Conservation (phyloP, 2,329 filamentous ascomycete genomes). For the Pseudogymnoascus sp. region DNA sequence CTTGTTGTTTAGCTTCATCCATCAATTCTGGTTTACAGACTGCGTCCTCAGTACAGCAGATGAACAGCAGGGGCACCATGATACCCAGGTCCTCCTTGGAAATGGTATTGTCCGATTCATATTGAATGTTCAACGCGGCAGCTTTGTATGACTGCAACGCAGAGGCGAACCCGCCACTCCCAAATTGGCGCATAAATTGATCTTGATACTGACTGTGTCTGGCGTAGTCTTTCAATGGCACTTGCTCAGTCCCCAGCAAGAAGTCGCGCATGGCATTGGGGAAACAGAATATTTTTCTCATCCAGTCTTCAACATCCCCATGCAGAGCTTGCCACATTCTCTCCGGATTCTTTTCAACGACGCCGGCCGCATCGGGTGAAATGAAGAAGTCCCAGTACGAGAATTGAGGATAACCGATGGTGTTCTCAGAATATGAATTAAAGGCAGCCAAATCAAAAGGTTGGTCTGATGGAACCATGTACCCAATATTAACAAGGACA, state of each 20-base stretch:
- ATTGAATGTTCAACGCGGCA: slow-evolving; percentile 22
- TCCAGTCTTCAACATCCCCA: slow-evolving; percentile 26
- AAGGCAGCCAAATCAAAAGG: slow-evolving; percentile 32
- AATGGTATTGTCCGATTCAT: slow-evolving; percentile 24
- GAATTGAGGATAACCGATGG: slow-evolving; percentile 32
- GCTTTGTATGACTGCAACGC: slow-evolving; percentile 34
- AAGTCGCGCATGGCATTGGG: slow-evolving; percentile 30
- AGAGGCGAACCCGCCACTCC: slow-evolving; percentile 28
- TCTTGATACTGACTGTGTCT: slow-evolving; percentile 26
- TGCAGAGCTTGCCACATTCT: slow-evolving; percentile 32
- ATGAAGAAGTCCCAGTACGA: slow-evolving; percentile 43
- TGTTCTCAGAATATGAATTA: slow-evolving; percentile 28
- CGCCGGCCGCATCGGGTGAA: slow-evolving; percentile 30
- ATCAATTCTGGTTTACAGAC: slow-evolving; percentile 30
- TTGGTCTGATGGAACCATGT: slow-evolving; percentile 29
- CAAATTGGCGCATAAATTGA: slow-evolving; percentile 30
- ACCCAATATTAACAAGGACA: slow-evolving; percentile 36
- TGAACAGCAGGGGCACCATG: slow-evolving; percentile 32
- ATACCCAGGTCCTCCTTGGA: slow-evolving; percentile 22
- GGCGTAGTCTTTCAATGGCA: slow-evolving; percentile 31
- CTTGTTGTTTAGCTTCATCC: slow-evolving; percentile 21
- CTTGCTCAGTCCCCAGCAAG: slow-evolving; percentile 20
- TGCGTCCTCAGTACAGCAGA: slow-evolving; percentile 29
- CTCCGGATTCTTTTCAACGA: slow-evolving; percentile 35
- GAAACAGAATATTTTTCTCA: slow-evolving; percentile 32